phyloP scores from a whole-genome alignment of 352 stramenopile species.

The Phytophthora litchii region DNA sequence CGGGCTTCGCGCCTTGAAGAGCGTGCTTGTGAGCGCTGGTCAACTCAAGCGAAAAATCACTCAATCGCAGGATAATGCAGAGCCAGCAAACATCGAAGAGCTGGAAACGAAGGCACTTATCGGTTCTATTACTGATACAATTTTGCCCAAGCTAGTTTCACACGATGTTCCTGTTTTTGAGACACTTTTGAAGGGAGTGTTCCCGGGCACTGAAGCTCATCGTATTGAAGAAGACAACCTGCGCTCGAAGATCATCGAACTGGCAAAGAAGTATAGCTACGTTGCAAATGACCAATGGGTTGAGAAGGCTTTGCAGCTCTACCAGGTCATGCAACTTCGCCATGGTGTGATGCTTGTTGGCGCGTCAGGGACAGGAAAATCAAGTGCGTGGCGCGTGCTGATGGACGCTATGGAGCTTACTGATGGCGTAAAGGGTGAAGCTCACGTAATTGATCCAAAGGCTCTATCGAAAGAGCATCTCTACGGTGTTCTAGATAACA shows the following conservation, averaged over 20 bases:
- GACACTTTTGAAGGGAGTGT: slow-evolving; percentile 96
- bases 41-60: slow-evolving; percentile 96
- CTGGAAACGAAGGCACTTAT: slow-evolving; percentile 96
- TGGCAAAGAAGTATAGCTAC: slow-evolving; percentile 91
- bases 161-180: slow-evolving; percentile 97
- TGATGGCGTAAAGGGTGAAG: slow-evolving; percentile 96
- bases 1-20: slow-evolving; percentile 99
- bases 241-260: slow-evolving; percentile 87
- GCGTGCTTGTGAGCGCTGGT: slow-evolving; percentile 97
- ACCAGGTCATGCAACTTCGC: slow-evolving; percentile 97
- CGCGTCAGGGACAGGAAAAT: slow-evolving; percentile 97
- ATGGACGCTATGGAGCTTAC: slow-evolving; percentile 94
- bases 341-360: slow-evolving; percentile 99
- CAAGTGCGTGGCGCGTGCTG: slow-evolving; percentile 93
- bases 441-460: slow-evolving; percentile 99
- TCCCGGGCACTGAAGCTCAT: slow-evolving; percentile 92
- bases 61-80: slow-evolving; percentile 44
- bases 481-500: slow-evolving; percentile 99
- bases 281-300: slow-evolving; percentile 93
- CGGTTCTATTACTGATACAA: slow-evolving; percentile 98
- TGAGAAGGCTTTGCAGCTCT: slow-evolving; percentile 99
- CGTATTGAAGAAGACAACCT: slow-evolving; percentile 90
- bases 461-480: slow-evolving; percentile 98
- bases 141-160: slow-evolving; percentile 99
- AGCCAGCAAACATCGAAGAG: slow-evolving; percentile 55